Percentiles rank a stretch among this genome's conserved stretches.
Conservation (phyloP, 345 rosid species). For the Geranium rotundifolium region DNA sequence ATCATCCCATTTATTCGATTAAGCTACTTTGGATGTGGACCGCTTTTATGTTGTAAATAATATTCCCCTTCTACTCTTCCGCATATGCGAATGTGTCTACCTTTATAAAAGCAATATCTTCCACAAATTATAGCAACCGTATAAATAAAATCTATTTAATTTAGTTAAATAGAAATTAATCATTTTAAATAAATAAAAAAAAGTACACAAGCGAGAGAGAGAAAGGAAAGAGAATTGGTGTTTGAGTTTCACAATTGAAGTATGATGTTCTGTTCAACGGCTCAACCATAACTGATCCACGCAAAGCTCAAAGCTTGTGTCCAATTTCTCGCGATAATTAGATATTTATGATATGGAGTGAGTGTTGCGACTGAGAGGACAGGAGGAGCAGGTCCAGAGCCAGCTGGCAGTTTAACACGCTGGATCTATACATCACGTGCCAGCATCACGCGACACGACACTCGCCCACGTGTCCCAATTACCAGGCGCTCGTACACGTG, state of each 20-base stretch:
- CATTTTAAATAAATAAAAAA: background rate
- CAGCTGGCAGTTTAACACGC: slow-evolving; percentile 19
- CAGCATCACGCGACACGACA: slow-evolving; percentile 3
- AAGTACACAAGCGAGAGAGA: background rate
- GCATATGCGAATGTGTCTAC: too few relatives aligned
- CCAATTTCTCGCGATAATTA: background rate
- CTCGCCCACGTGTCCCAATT: slow-evolving; percentile 14
- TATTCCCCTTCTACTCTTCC: too few relatives aligned
- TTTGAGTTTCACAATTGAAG: slow-evolving; percentile 20
- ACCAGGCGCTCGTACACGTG: background rate
- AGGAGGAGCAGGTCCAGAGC: slow-evolving; percentile 11
- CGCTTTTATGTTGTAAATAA: too few relatives aligned
- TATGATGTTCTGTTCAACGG: slow-evolving; percentile 10
- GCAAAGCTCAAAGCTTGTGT: slow-evolving; percentile 3
- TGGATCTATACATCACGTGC: slow-evolving; percentile 39
- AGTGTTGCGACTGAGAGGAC: slow-evolving; percentile 2
- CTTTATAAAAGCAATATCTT: too few relatives aligned
- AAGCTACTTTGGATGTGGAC: too few relatives aligned
- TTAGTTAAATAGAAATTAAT: too few relatives aligned
- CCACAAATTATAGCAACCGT: too few relatives aligned
- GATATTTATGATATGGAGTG: too few relatives aligned
- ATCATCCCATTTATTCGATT: too few relatives aligned
- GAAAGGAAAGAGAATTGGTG: background rate
- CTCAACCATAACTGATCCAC: slow-evolving; percentile 4
- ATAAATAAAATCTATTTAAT: too few relatives aligned